These are phyloP conservation scores for Stropharia rugosoannulata DNA, from an alignment of 768 basidiomycete genomes.

Conservation along the genomic window DNA sequence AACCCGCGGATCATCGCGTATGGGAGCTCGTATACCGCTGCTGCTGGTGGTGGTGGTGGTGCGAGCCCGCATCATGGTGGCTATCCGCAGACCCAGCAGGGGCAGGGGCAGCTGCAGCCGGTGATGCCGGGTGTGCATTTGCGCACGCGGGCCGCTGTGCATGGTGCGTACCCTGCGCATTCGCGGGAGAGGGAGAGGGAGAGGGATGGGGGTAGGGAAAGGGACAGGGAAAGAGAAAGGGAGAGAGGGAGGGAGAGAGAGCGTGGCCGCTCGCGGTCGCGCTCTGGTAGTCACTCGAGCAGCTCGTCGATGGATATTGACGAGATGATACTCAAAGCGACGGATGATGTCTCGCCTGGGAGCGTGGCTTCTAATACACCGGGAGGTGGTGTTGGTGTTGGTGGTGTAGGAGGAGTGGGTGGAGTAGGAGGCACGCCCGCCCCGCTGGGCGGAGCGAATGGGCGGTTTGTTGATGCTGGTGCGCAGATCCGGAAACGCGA, in stretches of 20 bases:
- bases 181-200: too few species aligned
- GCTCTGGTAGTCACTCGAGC: constrained; percentile 34
- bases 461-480: background rate
- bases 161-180: too few species aligned
- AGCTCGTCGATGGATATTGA: constrained; percentile 39
- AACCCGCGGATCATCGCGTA: constrained; percentile 10
- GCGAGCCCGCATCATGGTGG: background rate
- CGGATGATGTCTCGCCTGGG: constrained; percentile 21
- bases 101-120: too few species aligned
- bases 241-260: too few species aligned
- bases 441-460: background rate
- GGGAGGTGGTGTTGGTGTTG: background rate
- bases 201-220: too few species aligned
- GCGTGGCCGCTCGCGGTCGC: constrained; percentile 14
- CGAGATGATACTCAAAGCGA: constrained; percentile 42
- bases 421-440: background rate
- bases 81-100: too few species aligned
- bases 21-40: constrained; percentile 8
- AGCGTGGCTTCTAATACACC: background rate
- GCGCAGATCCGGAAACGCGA: background rate
- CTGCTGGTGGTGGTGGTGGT: too few species aligned
- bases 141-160: too few species aligned
- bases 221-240: too few species aligned
- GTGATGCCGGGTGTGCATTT: too few species aligned
- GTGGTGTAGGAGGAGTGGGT: too few species aligned